phyloP scores from a whole-genome alignment of 177 flowering plant genomes.

The Vitis hybrid region DNA sequence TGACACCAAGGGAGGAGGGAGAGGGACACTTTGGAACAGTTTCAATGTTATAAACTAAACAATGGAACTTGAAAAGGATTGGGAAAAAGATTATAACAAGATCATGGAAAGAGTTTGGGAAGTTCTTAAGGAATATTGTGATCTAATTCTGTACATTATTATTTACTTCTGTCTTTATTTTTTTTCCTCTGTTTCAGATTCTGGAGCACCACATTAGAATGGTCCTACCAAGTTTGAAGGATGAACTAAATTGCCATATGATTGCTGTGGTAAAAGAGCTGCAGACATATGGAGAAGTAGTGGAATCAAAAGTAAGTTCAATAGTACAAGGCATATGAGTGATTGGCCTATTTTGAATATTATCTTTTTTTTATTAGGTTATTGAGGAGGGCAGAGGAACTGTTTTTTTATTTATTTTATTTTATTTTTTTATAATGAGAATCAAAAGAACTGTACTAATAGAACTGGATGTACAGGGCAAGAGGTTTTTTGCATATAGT shows the following conservation, averaged over 20 bases:
- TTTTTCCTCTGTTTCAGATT: constrained; percentile 26
- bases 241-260: constrained; percentile 34
- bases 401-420: too few species aligned
- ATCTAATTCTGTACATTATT: background rate
- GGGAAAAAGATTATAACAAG: too few species aligned
- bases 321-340: background rate
- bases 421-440: too few species aligned
- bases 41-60: too few species aligned
- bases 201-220: constrained; percentile 44
- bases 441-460: too few species aligned
- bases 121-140: too few species aligned
- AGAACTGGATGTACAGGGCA: too few species aligned
- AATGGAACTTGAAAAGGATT: too few species aligned
- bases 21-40: too few species aligned
- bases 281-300: constrained; percentile 35
- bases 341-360: background rate
- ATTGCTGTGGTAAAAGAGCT: constrained; percentile 35
- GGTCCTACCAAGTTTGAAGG: constrained; percentile 42
- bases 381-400: background rate
- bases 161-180: background rate
- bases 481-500: background rate
- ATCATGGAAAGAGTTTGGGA: too few species aligned
- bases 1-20: too few species aligned
- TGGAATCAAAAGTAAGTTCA: constrained; percentile 36
- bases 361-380: background rate